Conservation (phyloP, 805 yeast genomes). For the Metschnikowia anglica region DNA sequence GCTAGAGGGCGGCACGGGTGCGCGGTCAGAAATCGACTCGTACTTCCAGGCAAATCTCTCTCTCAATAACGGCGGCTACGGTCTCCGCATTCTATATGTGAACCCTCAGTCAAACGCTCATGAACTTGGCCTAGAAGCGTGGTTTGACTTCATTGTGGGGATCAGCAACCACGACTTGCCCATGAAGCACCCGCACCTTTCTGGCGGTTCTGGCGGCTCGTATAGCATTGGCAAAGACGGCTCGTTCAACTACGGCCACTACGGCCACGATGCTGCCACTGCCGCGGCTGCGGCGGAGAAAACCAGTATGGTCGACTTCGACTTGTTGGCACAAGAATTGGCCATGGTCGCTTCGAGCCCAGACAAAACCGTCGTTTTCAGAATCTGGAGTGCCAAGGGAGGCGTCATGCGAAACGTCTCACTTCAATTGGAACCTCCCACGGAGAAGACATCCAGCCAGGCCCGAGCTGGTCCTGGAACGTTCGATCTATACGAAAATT, state of each 20-base stretch:
- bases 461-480: constrained; percentile 2
- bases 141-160: constrained; percentile 86
- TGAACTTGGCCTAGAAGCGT: constrained; percentile 57
- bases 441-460: constrained; percentile 3
- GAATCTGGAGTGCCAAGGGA: constrained; percentile 88
- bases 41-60: constrained; percentile 35
- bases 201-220: constrained; percentile 4
- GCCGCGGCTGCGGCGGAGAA: constrained; percentile 32
- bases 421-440: constrained; percentile 21
- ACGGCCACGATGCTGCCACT: not conserved
- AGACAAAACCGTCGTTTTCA: constrained; percentile 48
- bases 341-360: constrained; percentile 30
- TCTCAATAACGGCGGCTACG: constrained; percentile 43
- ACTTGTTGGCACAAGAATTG: constrained; percentile 44
- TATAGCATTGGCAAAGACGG: constrained; percentile 44
- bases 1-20: constrained; percentile 30
- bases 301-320: constrained; percentile 42
- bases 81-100: constrained; percentile 38
- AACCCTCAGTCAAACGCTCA: constrained; percentile 39
- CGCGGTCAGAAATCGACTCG: constrained; percentile 24
- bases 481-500: constrained; percentile 23
- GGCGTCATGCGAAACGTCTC: constrained; percentile 45
- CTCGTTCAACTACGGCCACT: constrained; percentile 34
- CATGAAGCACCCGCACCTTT: constrained; percentile 32
- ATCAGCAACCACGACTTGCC: constrained; percentile 68